Evolutionary conservation across 345 rosid species (phyloP), one percentile per base, ranked within the genome.

Genomic region (Firmiana major): DNA sequence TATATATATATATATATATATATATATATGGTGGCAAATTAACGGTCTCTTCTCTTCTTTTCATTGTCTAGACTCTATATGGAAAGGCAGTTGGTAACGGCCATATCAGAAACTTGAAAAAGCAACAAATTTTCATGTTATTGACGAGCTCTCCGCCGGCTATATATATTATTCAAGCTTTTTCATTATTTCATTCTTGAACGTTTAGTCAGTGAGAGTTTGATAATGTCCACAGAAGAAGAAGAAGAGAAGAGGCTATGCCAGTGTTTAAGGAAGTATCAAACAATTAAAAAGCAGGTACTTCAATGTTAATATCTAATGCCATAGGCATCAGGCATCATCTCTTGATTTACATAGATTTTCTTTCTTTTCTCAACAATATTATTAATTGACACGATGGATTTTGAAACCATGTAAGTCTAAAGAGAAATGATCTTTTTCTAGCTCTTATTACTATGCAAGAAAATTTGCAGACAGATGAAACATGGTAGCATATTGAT

Each of bases 251-350:
- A 60, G 64, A 82, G 83, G 81, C 71, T 86, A 17, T 46, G 71
- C 71, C 81, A 48, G 6, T 81, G 84, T 69, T 74, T 81, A 3
- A 79, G 68, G 67, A 86, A 86, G 83, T 86, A 84, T 42, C 80
- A 77, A 26, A 75, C 22, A 34, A 82, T 84, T 26, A 58, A 77
- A 0, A 84, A 82, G 72, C 87, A 86, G 86, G 87, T 84, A 76
- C 59, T 48, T 49, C 1, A 48, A 70, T 66, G 51, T 10, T 51
- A 66, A 66, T 66, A 66, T 42, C 31, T 21, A 66, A 11, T 9
- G 51, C 26, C 66, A 15, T 28, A 5, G 12, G 5, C 43, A 5
- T 0, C 5, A 5, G 19, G 57, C 57, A 51, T 9, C 57, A 63
- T 21, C 58, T 6, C n/a, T 49, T 49, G n/a, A 49, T 49, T 16